Base-by-base conservation (phyloP, 768 basidiomycete species). In the Cyathus striatus region DNA sequence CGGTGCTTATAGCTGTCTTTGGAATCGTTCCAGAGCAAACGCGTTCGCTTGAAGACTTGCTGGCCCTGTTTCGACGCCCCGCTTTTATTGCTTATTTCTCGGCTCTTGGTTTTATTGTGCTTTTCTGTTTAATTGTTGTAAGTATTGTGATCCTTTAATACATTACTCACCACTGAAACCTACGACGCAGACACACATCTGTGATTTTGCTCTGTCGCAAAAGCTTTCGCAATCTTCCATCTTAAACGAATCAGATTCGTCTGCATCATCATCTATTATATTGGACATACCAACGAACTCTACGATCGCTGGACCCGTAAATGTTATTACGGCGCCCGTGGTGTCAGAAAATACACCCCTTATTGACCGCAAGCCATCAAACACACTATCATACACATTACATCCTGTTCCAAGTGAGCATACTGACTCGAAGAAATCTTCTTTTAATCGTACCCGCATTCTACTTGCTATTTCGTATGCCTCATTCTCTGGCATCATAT, bases 1-100 rank as follows among this genome's bases (percentile, higher is more conserved):
- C 93, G 5, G 81, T 89, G 32, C 73, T 94, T 47, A 91, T 97
- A 45, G 92, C 88, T 13, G 65, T 92, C 39, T 97, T 94, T 56
- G 93, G 93, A 37, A 90, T 93, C 51, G 90, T 97, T 0, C 83
- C 87, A 16, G 92, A 95, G 62, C 79, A 79, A 10, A 90, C 87
- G 9, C 87, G 88, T 48, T 83, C 86, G 1, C 69, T 97, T 14
- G 87, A 92, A 46, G 90, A 93, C 58, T 75, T 97, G 20, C 72
- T 97, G 20, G 60, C 60, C 20, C 72, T 95, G 6, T 92, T 93
- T 61, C 64, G 72, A 40, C 69, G 93, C 34, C 80, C 84, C 2
- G 63, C 86, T 1, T 97, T 94, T 60, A 64, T 93, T 26, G 78
- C 70, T 3, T 95, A 91, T 69, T 88, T 94, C 62, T 81, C 83